phyloP scores from a whole-genome alignment of 371 early-diverging fungal genomes.

The Dichotomocladium elegans region DNA sequence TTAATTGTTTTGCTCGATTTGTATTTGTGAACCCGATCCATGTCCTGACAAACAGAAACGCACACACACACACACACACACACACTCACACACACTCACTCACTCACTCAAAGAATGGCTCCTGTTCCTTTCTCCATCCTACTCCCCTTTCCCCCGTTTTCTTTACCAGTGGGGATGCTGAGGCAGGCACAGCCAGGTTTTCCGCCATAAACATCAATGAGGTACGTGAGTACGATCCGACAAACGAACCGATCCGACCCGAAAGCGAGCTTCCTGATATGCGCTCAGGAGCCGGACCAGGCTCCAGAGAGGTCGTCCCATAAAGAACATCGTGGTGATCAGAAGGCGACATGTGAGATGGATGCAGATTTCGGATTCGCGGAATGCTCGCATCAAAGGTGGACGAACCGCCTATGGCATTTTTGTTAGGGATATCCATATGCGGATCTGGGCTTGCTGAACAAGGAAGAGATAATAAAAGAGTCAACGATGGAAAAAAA shows the following conservation, averaged over 20 bases:
- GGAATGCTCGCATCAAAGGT: conserved; percentile 7
- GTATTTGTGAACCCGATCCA: too few species aligned
- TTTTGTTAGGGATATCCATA: conserved; percentile 21
- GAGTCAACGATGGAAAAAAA: background rate
- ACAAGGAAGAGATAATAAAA: background rate
- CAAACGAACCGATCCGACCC: conserved; percentile 33
- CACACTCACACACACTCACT: background rate
- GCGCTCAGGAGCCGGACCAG: conserved; percentile 1
- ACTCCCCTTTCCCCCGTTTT: too few species aligned
- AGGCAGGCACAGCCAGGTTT: conserved; percentile 29
- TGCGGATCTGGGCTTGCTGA: too few species aligned
- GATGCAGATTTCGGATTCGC: conserved; percentile 37
- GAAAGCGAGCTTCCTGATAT: conserved; percentile 12
- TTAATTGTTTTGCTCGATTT: background rate
- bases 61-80: too few species aligned
- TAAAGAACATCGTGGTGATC: conserved; percentile 6
- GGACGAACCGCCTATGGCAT: background rate
- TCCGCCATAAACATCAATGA: conserved; percentile 51
- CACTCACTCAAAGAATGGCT: too few species aligned
- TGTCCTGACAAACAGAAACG: background rate
- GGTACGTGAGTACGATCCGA: conserved; percentile 49
- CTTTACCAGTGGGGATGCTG: conserved; percentile 10
- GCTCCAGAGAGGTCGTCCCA: background rate
- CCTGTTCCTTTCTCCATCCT: too few species aligned
- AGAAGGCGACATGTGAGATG: conserved; percentile 22